phyloP scores from a whole-genome alignment of 139 green algal genomes.

The Dunaliella primolecta region DNA sequence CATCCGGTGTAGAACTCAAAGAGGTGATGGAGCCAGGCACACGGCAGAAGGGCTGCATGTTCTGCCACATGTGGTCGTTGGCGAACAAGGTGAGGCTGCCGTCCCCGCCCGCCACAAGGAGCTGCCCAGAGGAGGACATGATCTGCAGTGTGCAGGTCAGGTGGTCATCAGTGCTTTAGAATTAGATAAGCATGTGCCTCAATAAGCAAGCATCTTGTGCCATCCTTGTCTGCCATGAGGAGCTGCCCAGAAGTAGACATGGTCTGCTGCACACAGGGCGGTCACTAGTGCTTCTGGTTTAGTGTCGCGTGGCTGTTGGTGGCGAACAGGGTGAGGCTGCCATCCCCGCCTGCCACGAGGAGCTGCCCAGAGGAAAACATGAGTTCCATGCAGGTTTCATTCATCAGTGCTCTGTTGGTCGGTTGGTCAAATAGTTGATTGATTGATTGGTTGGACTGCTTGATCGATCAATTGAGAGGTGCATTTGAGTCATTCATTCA shows the following conservation, averaged over 20 bases:
- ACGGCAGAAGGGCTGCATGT: constrained; percentile 36
- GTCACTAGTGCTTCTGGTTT: no score
- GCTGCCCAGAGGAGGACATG: constrained; percentile 11
- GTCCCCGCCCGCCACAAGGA: constrained; percentile 41
- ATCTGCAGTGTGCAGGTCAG: neutral
- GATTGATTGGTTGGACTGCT: no score
- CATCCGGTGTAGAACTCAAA: constrained; percentile 22
- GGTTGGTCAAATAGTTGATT: no score
- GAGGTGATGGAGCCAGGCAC: constrained; percentile 41
- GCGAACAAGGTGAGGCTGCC: constrained; percentile 34
- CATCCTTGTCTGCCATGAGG: neutral
- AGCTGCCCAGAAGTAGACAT: neutral
- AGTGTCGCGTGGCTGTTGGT: no score
- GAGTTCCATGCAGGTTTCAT: no score
- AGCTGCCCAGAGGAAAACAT: constrained; percentile 18
- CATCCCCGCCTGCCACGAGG: constrained; percentile 39
- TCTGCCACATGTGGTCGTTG: constrained; percentile 31
- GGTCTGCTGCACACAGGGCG: no score
- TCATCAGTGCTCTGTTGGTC: no score
- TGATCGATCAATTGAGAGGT: no score
- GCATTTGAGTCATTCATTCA: no score
- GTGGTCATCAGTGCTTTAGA: neutral
- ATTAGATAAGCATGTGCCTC: neutral
- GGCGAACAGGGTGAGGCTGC: constrained; percentile 33
- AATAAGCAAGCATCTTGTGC: no score